phyloP scores from a whole-genome alignment of 306 rosid species.

The Trichosanthes truncata region DNA sequence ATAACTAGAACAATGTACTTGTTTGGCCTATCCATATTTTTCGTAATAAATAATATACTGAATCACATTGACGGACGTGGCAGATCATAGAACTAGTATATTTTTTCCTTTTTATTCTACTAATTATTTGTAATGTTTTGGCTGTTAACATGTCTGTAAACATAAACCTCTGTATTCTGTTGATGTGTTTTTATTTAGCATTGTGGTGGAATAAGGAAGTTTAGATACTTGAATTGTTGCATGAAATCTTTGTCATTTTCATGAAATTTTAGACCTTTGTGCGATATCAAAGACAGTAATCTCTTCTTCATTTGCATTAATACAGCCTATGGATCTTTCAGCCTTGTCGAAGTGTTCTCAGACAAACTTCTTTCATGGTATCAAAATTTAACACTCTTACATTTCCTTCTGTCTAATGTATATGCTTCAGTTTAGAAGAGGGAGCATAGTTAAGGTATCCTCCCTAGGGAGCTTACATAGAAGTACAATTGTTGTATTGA shows the following conservation, averaged over 20 bases:
- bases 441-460: neutral
- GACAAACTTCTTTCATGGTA: conserved; percentile 89
- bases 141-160: neutral
- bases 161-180: neutral
- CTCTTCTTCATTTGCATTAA: neutral
- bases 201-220: neutral
- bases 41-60: neutral
- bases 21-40: neutral
- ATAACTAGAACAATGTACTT: neutral
- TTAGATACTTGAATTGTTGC: neutral
- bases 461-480: neutral
- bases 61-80: neutral
- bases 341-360: conserved; percentile 66
- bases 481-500: neutral
- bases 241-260: neutral
- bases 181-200: neutral
- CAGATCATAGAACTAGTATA: neutral
- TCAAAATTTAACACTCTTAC: neutral
- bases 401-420: neutral
- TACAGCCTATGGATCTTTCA: conserved; percentile 93
- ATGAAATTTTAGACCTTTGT: neutral
- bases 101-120: neutral
- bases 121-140: neutral
- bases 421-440: neutral
- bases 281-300: neutral